Evolutionary conservation across 75 land plant species (phyloP).

Genomic region (Gnetum montanum): DNA sequence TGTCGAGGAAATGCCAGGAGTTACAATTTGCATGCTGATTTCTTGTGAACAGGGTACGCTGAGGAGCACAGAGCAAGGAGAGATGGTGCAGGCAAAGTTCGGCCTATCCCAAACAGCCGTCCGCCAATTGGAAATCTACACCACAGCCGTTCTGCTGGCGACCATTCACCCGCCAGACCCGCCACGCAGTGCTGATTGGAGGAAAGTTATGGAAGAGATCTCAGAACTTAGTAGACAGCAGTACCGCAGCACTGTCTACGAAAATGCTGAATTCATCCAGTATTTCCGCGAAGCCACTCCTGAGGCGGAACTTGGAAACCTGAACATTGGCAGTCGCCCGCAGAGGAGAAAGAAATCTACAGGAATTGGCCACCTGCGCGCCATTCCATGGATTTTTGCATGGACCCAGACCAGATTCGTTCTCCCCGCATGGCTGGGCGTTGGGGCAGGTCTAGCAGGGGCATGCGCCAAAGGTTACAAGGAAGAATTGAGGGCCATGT

Average conservation of each 20-base stretch:
- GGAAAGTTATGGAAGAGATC: constrained; percentile 85
- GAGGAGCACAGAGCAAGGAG: constrained; percentile 94
- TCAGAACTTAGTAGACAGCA: constrained; percentile 64
- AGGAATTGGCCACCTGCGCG: constrained; percentile 79
- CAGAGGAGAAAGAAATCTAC: constrained; percentile 60
- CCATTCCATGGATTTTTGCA: constrained; percentile 98
- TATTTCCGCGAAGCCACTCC: constrained; percentile 94
- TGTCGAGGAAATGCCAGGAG: too few relatives aligned
- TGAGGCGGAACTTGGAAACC: constrained; percentile 87
- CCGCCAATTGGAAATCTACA: constrained; percentile 88
- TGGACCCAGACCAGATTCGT: constrained; percentile 96
- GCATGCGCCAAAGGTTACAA: constrained; percentile 59
- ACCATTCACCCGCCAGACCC: constrained; percentile 83
- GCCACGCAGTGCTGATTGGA: constrained; percentile 75
- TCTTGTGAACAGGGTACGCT: constrained; percentile 81
- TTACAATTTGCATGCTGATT: too few relatives aligned
- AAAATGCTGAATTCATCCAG: constrained; percentile 68
- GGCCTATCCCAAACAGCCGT: constrained; percentile 79
- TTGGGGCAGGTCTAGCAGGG: constrained; percentile 75
- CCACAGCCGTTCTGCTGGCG: constrained; percentile 88
- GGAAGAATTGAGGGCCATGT: constrained; percentile 75
- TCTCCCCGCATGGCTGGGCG: constrained; percentile 94
- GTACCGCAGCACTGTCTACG: constrained; percentile 75
- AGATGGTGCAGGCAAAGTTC: constrained; percentile 98
- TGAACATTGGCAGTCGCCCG: constrained; percentile 96